Base-by-base conservation (phyloP, 1,139 yeast genomes). In the Kodamaea ohmeri region DNA sequence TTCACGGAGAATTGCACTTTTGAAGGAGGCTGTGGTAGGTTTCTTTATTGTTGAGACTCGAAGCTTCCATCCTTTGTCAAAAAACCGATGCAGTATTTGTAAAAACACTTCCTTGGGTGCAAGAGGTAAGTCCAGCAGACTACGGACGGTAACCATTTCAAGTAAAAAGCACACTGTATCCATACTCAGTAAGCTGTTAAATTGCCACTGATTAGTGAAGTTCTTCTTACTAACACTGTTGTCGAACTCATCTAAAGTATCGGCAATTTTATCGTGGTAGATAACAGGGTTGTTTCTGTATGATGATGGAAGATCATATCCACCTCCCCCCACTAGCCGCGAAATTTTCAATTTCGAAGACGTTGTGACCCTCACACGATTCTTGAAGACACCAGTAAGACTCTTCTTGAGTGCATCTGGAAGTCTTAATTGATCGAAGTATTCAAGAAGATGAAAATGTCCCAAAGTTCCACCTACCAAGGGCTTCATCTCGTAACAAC, bases 401-500 rank as follows among this genome's bases (percentile, higher is more conserved):
- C 45, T 43, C 37, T 9, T 35, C 4, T n/a, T 12, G 3, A 49
- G 21, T 7, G 39, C 40, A 3, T 34, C 28, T 11, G 39, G 31
- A 32, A 67, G 59, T 26, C 53, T 58, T 3, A 39, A 42, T 3
- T 58, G 52, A 6, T 33, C 36, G 39, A 64, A 67, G 1, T 62
- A 46, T 11, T 61, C 67, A 33, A 48, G 48, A 26, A 65, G 39
- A 25, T 48, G 48, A 2, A 67, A 46, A 8, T 43, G 39, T 0
- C 75, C 74, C 48, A 59, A 52, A 2, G 71, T 60, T 9, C 49
- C 52, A 38, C 44, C 49, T 4, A 58, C 50, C 40, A 69, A 49
- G 0, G 58, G 40, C 36, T 58, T 63, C 71, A 67, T 64, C 41
- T 69, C 75, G 43, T 63, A 65, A 8, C 64, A 45, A 1, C 75